Evolutionary conservation across 2,329 filamentous ascomycete genomes (phyloP), one percentile per base, ranked within the genome.

Genomic region (Penicillium sp.): DNA sequence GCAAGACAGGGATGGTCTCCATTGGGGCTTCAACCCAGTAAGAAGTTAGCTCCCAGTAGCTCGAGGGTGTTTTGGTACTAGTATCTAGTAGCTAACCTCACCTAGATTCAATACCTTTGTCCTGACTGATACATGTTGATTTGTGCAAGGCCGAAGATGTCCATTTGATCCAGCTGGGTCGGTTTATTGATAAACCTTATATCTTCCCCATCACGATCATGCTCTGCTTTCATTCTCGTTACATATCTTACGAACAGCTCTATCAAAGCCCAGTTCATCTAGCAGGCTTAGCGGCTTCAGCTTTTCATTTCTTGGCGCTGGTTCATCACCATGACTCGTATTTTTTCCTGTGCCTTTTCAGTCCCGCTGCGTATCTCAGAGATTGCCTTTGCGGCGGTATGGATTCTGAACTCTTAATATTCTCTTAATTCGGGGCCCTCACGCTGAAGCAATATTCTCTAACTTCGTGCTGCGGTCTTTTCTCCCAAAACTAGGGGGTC

Each of bases 331-430:
- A 80, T 80, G 77, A 18, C 18, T 18, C 68, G 67, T 46, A 68
- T 78, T 53, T 48, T 82, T 51, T 75, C 76, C 8, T 77, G 81
- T 49, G 55, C 83, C 24, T 53, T 78, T 27, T 80, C 79, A 25
- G 73, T 82, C 53, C 65, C 79, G 58, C 73, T 85, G 57, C 81
- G 82, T 63, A 63, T 79, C 9, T 76, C 74, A 58, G 76, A 88
- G 71, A 76, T 90, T 54, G 81, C 76, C 60, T 89, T 86, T 62
- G 83, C 79, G n/a, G 77, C 80, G 56, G 84, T 89, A 66, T 57
- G 74, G 62, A 32, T 11, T 39, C 8, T 7, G 29, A n/a, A 9
- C 32, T 4, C 12, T 33, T 18, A 18, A 6, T 2, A 43, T 34
- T 24, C 12, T 11, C 1, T 32, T 5, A 24, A 32, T 5, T 35